These are phyloP conservation scores for Rutidosis leptorrhynchoides DNA, from an alignment of 129 eudicot species.

Conservation along the genomic window DNA sequence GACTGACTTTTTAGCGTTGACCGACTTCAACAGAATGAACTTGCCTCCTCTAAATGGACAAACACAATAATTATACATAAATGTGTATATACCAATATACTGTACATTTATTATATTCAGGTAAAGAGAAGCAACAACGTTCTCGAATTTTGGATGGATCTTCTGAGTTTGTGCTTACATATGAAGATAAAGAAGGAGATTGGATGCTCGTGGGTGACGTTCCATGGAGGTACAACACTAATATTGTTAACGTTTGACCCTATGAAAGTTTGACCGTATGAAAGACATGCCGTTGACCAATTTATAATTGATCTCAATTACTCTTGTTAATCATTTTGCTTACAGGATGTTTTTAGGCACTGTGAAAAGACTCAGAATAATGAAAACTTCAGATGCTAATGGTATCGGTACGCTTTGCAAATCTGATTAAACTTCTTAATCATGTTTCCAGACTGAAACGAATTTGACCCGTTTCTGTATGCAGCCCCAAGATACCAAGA, in stretches of 20 bases:
- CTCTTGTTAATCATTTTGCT: slow-evolving; percentile 3
- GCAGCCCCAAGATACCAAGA: slow-evolving; percentile 60
- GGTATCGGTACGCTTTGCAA: slow-evolving; percentile 56
- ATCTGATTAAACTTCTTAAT: neutral
- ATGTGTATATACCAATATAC: no score
- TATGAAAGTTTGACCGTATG: no score
- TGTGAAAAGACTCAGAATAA: slow-evolving; percentile 80
- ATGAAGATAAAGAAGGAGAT: slow-evolving; percentile 96
- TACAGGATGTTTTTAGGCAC: slow-evolving; percentile 81
- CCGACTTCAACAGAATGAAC: no score
- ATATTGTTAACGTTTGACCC: slow-evolving; percentile 1
- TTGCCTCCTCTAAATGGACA: no score
- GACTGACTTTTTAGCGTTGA: no score
- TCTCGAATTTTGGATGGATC: slow-evolving; percentile 87
- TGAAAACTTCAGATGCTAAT: slow-evolving; percentile 81
- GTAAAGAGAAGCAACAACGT: slow-evolving; percentile 48
- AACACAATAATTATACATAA: no score
- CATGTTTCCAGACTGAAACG: neutral
- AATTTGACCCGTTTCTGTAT: slow-evolving; percentile 4
- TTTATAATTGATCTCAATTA: slow-evolving; percentile 2
- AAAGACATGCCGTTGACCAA: slow-evolving; percentile 3
- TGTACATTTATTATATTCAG: slow-evolving; percentile 26
- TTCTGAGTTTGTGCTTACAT: slow-evolving; percentile 91
- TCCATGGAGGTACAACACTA: slow-evolving; percentile 78
- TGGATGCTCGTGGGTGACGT: slow-evolving; percentile 99